Conservation (phyloP, 2,329 filamentous ascomycete species). For the Alternaria angustiovoidea region DNA sequence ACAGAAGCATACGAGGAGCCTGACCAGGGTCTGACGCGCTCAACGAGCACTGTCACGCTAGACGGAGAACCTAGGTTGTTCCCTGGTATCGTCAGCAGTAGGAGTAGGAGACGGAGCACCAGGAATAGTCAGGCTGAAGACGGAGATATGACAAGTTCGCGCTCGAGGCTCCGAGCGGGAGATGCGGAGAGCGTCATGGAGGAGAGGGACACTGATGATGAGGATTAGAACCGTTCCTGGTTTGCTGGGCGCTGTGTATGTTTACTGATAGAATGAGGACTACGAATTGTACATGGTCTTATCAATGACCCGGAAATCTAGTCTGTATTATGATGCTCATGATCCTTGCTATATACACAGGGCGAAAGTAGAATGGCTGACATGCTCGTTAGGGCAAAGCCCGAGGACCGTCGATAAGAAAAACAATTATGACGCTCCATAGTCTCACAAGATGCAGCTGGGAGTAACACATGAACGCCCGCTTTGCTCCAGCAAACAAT, state of each 20-base stretch:
- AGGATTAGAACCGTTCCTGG: slow-evolving; percentile 7
- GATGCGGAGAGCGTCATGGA: slow-evolving; percentile 17
- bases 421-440: background rate
- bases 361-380: background rate
- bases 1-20: slow-evolving; percentile 31
- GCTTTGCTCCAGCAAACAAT: background rate
- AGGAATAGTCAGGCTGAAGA: slow-evolving; percentile 32
- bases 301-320: background rate
- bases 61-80: slow-evolving; percentile 73
- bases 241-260: background rate
- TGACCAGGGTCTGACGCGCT: slow-evolving; percentile 27
- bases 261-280: background rate
- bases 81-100: slow-evolving; percentile 69
- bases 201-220: slow-evolving; percentile 21
- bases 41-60: slow-evolving; percentile 40
- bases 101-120: slow-evolving; percentile 49
- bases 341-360: background rate
- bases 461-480: slow-evolving; percentile 5
- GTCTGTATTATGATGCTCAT: background rate
- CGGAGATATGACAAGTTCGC: slow-evolving; percentile 19
- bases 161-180: slow-evolving; percentile 13
- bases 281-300: background rate
- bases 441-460: background rate
- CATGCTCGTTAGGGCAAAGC: background rate
- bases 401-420: background rate